Percentiles rank a stretch among this genome's conserved stretches.
These are phyloP conservation scores for Garcia nutans DNA, from an alignment of 345 rosid genomes.

Conservation along the genomic window DNA sequence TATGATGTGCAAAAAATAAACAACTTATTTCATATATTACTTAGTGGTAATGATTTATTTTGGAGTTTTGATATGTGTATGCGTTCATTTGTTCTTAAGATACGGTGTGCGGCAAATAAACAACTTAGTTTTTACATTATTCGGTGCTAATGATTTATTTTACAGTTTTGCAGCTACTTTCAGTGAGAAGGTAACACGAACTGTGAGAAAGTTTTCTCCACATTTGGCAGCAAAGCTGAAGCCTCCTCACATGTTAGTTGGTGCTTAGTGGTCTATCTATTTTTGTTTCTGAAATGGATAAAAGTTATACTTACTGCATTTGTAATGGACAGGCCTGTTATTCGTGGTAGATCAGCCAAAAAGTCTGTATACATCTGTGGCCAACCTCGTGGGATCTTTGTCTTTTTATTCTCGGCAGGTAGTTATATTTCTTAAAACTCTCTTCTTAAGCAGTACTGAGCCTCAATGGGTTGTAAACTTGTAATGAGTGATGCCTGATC, in stretches of 20 bases:
- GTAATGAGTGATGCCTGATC: slow-evolving; percentile 7
- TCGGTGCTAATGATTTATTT: background rate
- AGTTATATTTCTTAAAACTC: slow-evolving; percentile 17
- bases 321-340: slow-evolving; percentile 64
- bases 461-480: background rate
- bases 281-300: slow-evolving; percentile 1
- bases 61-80: too few species aligned
- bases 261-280: background rate
- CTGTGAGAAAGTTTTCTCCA: slow-evolving; percentile 86
- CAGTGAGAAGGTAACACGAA: slow-evolving; percentile 88
- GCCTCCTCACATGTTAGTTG: slow-evolving; percentile 80
- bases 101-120: background rate
- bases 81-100: too few species aligned
- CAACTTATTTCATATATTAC: background rate
- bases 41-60: too few species aligned
- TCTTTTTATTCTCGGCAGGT: slow-evolving; percentile 69
- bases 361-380: slow-evolving; percentile 78
- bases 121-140: background rate
- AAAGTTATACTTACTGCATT: slow-evolving; percentile 6
- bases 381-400: slow-evolving; percentile 86
- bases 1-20: background rate
- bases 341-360: slow-evolving; percentile 89
- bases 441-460: background rate
- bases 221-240: slow-evolving; percentile 97
- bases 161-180: slow-evolving; percentile 94